phyloP scores from a whole-genome alignment of 1,139 yeast species.

The Pichia kudriavzevii region DNA sequence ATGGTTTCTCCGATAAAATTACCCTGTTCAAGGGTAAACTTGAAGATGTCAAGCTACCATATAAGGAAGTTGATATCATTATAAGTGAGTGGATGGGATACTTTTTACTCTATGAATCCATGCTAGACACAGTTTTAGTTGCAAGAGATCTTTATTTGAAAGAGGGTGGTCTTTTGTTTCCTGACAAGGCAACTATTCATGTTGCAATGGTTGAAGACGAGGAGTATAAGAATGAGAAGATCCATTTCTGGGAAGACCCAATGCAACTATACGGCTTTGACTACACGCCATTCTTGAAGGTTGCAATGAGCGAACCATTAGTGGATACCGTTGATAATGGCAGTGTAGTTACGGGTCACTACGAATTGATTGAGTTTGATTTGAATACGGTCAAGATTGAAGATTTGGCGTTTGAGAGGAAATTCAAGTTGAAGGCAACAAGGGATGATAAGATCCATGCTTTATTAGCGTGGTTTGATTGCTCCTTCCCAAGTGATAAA shows the following conservation, averaged over 20 bases:
- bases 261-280: constrained; percentile 81
- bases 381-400: constrained; percentile 81
- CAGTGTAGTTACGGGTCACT: constrained; percentile 64
- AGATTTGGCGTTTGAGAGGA: constrained; percentile 65
- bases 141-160: constrained; percentile 91
- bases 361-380: constrained; percentile 73
- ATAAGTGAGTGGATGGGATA: constrained; percentile 99
- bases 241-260: constrained; percentile 84
- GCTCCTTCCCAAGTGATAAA: constrained; percentile 57
- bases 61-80: constrained; percentile 79
- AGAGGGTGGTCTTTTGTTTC: constrained; percentile 73
- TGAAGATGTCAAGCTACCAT: constrained; percentile 88
- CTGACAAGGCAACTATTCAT: constrained; percentile 87
- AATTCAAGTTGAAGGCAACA: constrained; percentile 63
- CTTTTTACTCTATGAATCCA: constrained; percentile 88
- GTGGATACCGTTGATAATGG: constrained; percentile 86
- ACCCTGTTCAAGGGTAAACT: constrained; percentile 87
- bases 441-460: constrained; percentile 85
- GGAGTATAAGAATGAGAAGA: constrained; percentile 85
- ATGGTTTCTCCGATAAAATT: constrained; percentile 82
- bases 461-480: constrained; percentile 89
- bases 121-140: constrained; percentile 91
- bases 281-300: constrained; percentile 55
- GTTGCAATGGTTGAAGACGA: constrained; percentile 94
- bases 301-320: constrained; percentile 85